phyloP scores from a whole-genome alignment of 2,329 filamentous ascomycete species.

The Ceratocystis ficicola region DNA sequence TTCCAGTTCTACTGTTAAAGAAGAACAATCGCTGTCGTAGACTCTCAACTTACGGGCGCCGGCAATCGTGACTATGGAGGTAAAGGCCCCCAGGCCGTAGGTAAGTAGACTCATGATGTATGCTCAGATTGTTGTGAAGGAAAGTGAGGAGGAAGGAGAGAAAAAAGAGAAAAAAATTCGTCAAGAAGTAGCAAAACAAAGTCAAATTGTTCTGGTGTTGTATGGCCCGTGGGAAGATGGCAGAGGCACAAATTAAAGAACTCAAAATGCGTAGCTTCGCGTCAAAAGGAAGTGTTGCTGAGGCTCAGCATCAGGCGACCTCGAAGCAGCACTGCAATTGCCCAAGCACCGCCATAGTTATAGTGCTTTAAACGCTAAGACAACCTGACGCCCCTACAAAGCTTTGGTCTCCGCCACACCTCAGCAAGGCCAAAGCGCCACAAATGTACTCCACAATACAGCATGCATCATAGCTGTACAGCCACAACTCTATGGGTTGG shows the following conservation, averaged over 20 bases:
- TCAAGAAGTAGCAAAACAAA: conserved; percentile 4
- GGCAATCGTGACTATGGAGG: conserved; percentile 57
- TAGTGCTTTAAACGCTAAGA: not conserved
- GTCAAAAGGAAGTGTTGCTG: not conserved
- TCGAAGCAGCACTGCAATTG: not conserved
- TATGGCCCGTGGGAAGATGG: conserved; percentile 4
- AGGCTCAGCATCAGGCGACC: not conserved
- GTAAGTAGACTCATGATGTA: conserved; percentile 54
- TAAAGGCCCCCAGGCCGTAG: conserved; percentile 58
- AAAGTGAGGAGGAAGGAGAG: not conserved
- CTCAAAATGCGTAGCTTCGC: conserved; percentile 3
- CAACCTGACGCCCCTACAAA: not conserved
- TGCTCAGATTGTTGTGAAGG: conserved; percentile 17
- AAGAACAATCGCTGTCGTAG: conserved; percentile 6
- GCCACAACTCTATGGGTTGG: conserved; percentile 1
- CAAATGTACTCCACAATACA: not conserved
- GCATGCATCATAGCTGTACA: not conserved
- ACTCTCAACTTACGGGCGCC: conserved; percentile 57
- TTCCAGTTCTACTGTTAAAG: not conserved
- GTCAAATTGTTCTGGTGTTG: not conserved
- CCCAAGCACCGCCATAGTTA: not conserved
- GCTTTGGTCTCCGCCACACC: conserved; percentile 5
- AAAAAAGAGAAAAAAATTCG: conserved; percentile 9
- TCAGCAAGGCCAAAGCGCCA: not conserved
- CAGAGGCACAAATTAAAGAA: not conserved